These are phyloP conservation scores for Acer yangbiense DNA, from an alignment of 345 rosid species.

Conservation along the genomic window DNA sequence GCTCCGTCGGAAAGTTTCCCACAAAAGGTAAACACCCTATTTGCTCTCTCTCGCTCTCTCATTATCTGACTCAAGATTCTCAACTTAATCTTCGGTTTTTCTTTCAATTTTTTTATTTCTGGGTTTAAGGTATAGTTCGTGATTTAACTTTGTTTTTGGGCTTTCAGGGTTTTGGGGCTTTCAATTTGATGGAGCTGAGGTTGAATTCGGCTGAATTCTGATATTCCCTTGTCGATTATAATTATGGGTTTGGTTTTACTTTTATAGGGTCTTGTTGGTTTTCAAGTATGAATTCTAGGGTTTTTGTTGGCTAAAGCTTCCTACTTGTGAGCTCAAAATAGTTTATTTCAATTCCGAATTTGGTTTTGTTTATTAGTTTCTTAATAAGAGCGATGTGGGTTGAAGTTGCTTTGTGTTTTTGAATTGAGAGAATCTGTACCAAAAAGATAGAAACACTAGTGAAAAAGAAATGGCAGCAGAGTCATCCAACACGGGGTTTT, in stretches of 20 bases:
- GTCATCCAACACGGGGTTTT: constrained; percentile 50
- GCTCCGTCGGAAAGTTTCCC: constrained; percentile 42
- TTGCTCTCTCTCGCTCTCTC: background rate
- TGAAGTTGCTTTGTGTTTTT: background rate
- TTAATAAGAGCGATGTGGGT: too few species aligned
- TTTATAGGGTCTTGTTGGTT: background rate
- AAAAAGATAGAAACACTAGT: too few species aligned
- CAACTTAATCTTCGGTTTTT: background rate
- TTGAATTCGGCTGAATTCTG: constrained; percentile 4
- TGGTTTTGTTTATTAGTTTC: too few species aligned
- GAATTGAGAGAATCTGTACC: background rate
- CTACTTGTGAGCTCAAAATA: too few species aligned
- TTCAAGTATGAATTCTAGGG: background rate
- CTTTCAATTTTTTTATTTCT: background rate
- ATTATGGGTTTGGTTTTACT: background rate
- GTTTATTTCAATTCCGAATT: too few species aligned
- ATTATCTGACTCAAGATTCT: background rate
- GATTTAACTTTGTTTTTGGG: background rate
- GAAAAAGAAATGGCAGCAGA: constrained; percentile 58
- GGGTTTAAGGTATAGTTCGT: too few species aligned
- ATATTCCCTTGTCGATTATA: background rate
- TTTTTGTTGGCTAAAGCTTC: constrained; percentile 7
- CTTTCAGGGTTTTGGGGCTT: background rate
- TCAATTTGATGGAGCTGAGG: background rate
- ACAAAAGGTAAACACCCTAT: constrained; percentile 25